Evolutionary conservation across 1,284 basidiomycete species (phyloP).

Genomic region (Apiotrichum domesticum): DNA sequence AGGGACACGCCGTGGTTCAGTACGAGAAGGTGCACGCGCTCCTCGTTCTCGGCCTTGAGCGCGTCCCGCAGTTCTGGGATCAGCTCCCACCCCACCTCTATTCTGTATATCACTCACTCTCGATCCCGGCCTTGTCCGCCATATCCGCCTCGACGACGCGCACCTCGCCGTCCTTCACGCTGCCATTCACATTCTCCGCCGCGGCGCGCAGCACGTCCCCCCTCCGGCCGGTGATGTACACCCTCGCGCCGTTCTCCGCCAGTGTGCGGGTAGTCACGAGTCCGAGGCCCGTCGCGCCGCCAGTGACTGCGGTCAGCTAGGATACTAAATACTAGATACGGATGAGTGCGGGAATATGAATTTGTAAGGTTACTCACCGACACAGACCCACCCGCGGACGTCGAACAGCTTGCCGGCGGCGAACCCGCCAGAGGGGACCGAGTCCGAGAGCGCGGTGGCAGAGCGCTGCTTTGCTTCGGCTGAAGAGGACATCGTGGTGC

Average conservation of each 20-base stretch:
- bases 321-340: too few relatives aligned
- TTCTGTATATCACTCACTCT: background rate
- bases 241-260: constrained; percentile 44
- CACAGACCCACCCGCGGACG: constrained; percentile 39
- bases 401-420: constrained; percentile 33
- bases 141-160: constrained; percentile 37
- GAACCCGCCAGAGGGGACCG: constrained; percentile 16
- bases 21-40: constrained; percentile 35
- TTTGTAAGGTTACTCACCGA: constrained; percentile 41
- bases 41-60: constrained; percentile 27
- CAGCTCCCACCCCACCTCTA: background rate
- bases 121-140: constrained; percentile 39
- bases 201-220: constrained; percentile 34
- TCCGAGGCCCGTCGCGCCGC: constrained; percentile 36
- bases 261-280: constrained; percentile 37
- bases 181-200: constrained; percentile 23
- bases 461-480: background rate
- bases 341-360: too few relatives aligned
- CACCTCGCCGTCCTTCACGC: constrained; percentile 20
- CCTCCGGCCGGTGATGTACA: constrained; percentile 46
- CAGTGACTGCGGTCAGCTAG: constrained; percentile 19
- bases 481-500: too few relatives aligned
- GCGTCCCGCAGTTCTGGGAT: constrained; percentile 27
- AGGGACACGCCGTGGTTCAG: constrained; percentile 44
- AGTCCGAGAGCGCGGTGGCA: constrained; percentile 6